These are phyloP conservation scores for Mucor irregularis DNA, from an alignment of 371 early-diverging fungal species.

Conservation along the genomic window DNA sequence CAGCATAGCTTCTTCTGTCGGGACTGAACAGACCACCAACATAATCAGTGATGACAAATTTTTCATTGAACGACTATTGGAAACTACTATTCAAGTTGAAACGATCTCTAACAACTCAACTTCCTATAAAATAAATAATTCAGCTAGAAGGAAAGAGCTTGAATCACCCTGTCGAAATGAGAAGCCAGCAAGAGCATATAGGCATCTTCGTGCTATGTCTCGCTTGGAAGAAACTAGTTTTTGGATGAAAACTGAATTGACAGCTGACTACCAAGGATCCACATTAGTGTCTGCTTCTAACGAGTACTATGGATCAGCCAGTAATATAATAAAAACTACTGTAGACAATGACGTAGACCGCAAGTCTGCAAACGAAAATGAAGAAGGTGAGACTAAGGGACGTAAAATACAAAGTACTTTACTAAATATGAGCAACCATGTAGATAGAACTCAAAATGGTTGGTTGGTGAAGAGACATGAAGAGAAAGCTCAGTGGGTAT, in stretches of 20 bases:
- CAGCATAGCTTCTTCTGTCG: too few species aligned
- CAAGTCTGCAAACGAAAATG: neutral
- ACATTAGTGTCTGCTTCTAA: neutral
- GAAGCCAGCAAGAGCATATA: neutral
- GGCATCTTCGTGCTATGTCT: neutral
- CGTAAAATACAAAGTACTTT: neutral
- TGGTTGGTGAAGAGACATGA: slow-evolving; percentile 9
- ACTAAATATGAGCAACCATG: neutral
- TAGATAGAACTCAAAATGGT: slow-evolving; percentile 4
- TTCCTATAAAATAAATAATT: neutral
- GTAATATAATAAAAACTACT: neutral
- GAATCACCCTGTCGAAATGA: too few species aligned
- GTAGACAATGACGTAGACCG: neutral
- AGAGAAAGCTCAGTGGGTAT: neutral
- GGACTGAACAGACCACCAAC: too few species aligned
- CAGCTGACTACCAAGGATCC: slow-evolving; percentile 4
- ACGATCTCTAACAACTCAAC: neutral
- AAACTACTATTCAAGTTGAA: too few species aligned
- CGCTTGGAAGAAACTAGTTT: neutral
- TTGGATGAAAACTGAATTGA: neutral
- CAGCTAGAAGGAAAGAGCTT: neutral
- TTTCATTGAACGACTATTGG: too few species aligned
- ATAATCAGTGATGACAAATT: too few species aligned
- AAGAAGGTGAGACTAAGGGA: neutral
- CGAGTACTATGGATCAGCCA: neutral